phyloP scores from a whole-genome alignment of 345 rosid species.

The Aegle marmelos region DNA sequence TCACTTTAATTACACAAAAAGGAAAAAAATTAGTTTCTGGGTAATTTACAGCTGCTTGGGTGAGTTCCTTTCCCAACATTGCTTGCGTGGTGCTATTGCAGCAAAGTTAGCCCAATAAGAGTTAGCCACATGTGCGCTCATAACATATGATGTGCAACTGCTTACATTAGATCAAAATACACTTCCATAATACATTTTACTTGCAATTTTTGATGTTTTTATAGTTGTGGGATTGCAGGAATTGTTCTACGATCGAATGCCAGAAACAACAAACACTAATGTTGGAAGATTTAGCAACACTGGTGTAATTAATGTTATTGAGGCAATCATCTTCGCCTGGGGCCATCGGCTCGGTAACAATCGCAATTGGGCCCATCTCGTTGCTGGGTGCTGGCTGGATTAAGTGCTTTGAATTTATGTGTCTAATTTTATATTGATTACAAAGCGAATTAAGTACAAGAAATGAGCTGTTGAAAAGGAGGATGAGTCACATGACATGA shows the following conservation, averaged over 20 bases:
- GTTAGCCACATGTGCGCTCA: too few species aligned
- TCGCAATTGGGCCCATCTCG: constrained; percentile 58
- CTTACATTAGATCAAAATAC: too few species aligned
- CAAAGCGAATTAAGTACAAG: constrained; percentile 65
- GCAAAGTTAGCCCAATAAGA: too few species aligned
- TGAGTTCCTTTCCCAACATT: too few species aligned
- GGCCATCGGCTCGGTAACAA: constrained; percentile 65
- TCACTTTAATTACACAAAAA: too few species aligned
- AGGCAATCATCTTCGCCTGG: constrained; percentile 30
- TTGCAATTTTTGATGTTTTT: constrained; percentile 56
- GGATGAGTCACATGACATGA: not conserved
- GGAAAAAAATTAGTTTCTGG: too few species aligned
- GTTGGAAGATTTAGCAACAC: constrained; percentile 72
- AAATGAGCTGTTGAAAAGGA: constrained; percentile 24
- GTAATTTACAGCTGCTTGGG: too few species aligned
- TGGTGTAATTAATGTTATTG: constrained; percentile 53
- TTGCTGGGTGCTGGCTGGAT: constrained; percentile 66
- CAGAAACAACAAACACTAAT: constrained; percentile 48
- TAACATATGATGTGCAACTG: too few species aligned
- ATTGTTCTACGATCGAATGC: constrained; percentile 87
- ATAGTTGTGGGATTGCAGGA: constrained; percentile 73
- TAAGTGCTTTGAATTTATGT: constrained; percentile 57
- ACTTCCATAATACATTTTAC: constrained; percentile 33
- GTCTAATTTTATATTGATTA: constrained; percentile 36
- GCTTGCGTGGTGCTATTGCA: too few species aligned